Evolutionary conservation across 192 early-diverging fungal genomes (phyloP), one percentile per base, ranked within the genome.

Genomic region (Linnemannia hyalina): DNA sequence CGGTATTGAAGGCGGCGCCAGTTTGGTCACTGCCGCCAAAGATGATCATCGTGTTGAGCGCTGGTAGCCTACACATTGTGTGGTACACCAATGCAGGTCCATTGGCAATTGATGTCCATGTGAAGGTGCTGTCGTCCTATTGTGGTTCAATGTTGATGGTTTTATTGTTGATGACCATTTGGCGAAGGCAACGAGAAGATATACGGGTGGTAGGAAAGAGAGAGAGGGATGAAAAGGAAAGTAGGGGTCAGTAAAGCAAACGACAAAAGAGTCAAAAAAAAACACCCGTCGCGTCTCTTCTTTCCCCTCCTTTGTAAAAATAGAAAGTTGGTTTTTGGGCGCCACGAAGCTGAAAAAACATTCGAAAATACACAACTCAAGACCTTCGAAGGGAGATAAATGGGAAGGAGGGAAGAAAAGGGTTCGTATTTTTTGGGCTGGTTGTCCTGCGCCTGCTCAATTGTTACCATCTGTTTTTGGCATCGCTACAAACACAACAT

Each of bases 21-120:
- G 91, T 80, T 82, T 92, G 79, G 78, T 94, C 81, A 57, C 89
- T 80, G 52, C 95, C 95, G 73, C 95, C 95, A 91, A 95, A 96
- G 41, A 92, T 83, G 9, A 92, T 84, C 68, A 95, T 81, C 42
- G 88, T 84, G 49, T 94, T 90, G 71, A 91, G 92, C 3, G 75
- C 90, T 76, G 86, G 82, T 83, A 91, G 88, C 88, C 88, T 92
- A 84, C 87, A 95, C 77, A 89, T 75, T 22, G 88, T 89, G 63
- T 91, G 92, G 80, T 85, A 92, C 88, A 84, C 91, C 82, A 89
- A 83, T 29, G 88, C 88, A 1, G 82, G 92, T 29, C 88, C 92
- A 76, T 94, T 94, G 82, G 91, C 92, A 11, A 89, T 89, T 23
- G 92, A 91, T 41, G 90, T 81, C 93, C 93, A 94, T 29, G 82